phyloP scores from a whole-genome alignment of 2,329 filamentous ascomycete genomes.

The Xylariaceae sp. region DNA sequence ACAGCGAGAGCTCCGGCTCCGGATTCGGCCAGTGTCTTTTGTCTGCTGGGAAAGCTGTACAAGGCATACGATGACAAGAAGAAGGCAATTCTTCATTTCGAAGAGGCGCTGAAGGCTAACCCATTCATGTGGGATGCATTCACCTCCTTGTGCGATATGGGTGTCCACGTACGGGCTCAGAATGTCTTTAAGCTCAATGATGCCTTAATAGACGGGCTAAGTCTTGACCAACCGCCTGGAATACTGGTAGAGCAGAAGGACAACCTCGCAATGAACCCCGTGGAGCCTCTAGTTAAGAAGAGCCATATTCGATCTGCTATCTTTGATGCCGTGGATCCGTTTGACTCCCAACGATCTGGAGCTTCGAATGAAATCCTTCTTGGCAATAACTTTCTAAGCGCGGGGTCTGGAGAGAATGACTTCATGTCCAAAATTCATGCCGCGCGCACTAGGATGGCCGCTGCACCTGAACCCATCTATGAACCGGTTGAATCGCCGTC shows the following conservation, averaged over 20 bases:
- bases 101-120: constrained; percentile 82
- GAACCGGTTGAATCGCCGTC: constrained; percentile 64
- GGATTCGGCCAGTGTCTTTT: constrained; percentile 79
- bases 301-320: constrained; percentile 37
- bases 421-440: constrained; percentile 55
- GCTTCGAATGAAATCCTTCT: constrained; percentile 39
- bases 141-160: constrained; percentile 79
- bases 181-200: constrained; percentile 81
- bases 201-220: constrained; percentile 45
- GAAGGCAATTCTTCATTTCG: constrained; percentile 80
- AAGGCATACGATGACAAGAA: constrained; percentile 76
- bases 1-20: constrained; percentile 69
- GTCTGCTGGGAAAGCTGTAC: constrained; percentile 82
- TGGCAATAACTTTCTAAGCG: constrained; percentile 39
- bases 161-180: constrained; percentile 71
- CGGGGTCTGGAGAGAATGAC: constrained; percentile 47
- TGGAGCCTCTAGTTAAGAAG: constrained; percentile 43
- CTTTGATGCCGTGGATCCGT: constrained; percentile 46
- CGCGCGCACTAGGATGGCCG: constrained; percentile 44
- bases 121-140: constrained; percentile 99
- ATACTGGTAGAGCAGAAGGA: constrained; percentile 38
- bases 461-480: constrained; percentile 38
- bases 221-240: constrained; percentile 35
- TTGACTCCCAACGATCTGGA: constrained; percentile 43
- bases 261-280: constrained; percentile 31